Evolutionary conservation across 2,329 filamentous ascomycete species (phyloP), one percentile per base, ranked within the genome.

Genomic region (Penicillium sp.): DNA sequence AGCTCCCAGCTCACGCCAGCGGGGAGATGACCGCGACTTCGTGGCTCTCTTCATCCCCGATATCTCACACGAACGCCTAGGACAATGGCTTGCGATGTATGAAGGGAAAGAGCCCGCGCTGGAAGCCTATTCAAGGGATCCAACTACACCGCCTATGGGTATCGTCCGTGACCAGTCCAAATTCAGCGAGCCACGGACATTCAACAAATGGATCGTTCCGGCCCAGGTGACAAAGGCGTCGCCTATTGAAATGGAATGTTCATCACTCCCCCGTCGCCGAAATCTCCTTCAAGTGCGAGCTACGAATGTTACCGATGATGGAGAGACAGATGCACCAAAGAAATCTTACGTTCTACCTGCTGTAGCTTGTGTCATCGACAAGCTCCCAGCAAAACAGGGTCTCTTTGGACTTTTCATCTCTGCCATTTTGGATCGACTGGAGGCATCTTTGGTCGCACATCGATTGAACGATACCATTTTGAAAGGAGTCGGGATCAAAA

Each of bases 391-490:
- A 0, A 59, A 65, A 13, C 81, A 81, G 61, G 74, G 80, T 0
- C 69, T 78, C 19, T 77, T 86, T 59, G 81, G 81, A 0, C 72
- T 88, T 53, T 79, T 94, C 38, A 81, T 94, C 6, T 91, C 93
- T 0, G 87, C 86, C 0, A 84, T 97, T 37, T 77, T 89, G 17
- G 84, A 91, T 63, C 84, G 84, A n/a, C 66, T 93, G 2, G 89
- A 89, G 62, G 78, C 85, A 0, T 77, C 82, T 27, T 75, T 93
- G 25, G 77, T 90, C 8, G 89, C 87, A 0, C 75, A 83, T 5
- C 76, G 82, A 46, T 75, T 96, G 4, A 81, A 82, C 21, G 73
- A 75, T 2, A 86, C 81, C 0, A 64, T 86, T 2, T 73, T 93
- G 2, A 68, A 71, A 15, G 70, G 77, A 2, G 73, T 91, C 1